Percentiles rank a stretch among this genome's conserved stretches.
Conservation (phyloP, 257 asterid genomes). For the Fraxinus pennsylvanica region DNA sequence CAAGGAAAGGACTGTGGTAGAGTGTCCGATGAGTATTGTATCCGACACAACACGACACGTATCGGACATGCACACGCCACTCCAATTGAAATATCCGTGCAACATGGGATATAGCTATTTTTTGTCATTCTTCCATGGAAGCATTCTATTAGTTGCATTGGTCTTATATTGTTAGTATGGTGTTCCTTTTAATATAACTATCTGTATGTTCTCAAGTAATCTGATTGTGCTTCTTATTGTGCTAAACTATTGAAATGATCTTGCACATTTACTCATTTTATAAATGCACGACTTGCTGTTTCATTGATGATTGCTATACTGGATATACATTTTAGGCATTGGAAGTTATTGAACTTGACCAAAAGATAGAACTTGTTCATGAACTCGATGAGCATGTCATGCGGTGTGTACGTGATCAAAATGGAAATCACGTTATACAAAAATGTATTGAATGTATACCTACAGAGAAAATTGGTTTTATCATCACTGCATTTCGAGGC, state of each 20-base stretch:
- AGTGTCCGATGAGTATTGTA: too few species aligned
- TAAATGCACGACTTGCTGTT: not conserved
- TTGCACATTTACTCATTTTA: not conserved
- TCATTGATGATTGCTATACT: constrained; percentile 1
- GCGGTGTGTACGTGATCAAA: constrained; percentile 87
- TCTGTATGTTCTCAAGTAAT: not conserved
- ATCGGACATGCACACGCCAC: too few species aligned
- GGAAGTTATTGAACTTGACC: constrained; percentile 77
- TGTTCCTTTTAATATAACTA: not conserved
- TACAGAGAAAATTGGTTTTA: constrained; percentile 57
- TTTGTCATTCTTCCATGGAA: not conserved
- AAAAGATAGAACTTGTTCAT: constrained; percentile 60
- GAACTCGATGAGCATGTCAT: constrained; percentile 86
- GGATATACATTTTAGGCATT: constrained; percentile 56
- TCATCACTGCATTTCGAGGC: constrained; percentile 71
- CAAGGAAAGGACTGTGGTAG: too few species aligned
- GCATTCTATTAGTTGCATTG: constrained; percentile 14
- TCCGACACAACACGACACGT: too few species aligned
- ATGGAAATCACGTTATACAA: constrained; percentile 91
- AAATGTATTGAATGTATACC: constrained; percentile 84
- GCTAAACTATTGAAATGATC: not conserved
- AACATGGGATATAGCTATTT: not conserved
- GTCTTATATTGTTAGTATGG: not conserved
- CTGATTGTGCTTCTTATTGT: not conserved
- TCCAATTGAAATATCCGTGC: too few species aligned